A percentile compares a stretch with the other conserved stretches of the same genome.
Evolutionary conservation across 2,329 filamentous ascomycete species (phyloP).

Genomic region (Penicillium sclerotiorum): DNA sequence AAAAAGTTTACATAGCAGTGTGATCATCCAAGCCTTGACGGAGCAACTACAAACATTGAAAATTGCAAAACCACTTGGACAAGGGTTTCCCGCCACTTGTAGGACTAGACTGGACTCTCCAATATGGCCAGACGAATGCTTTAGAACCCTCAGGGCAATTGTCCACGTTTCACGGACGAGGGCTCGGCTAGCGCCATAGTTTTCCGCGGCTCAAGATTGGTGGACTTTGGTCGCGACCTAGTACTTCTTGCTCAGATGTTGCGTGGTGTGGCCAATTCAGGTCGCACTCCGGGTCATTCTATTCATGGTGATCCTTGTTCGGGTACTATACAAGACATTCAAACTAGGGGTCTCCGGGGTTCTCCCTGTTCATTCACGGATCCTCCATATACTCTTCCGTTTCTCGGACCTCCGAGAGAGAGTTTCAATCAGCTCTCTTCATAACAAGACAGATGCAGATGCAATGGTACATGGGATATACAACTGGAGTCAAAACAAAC

Average conservation of each 20-base stretch:
- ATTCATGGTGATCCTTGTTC: slow-evolving; percentile 18
- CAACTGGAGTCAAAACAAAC: slow-evolving; percentile 2
- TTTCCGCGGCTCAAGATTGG: not conserved
- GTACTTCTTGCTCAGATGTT: not conserved
- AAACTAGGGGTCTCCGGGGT: not conserved
- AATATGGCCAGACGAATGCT: too few species aligned
- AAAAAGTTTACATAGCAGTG: too few species aligned
- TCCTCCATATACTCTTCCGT: too few species aligned
- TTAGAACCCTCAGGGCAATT: not conserved
- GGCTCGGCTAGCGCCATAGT: slow-evolving; percentile 11
- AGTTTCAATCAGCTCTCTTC: too few species aligned
- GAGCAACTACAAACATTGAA: too few species aligned
- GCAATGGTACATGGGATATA: slow-evolving; percentile 9
- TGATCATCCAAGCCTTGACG: too few species aligned
- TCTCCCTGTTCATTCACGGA: not conserved
- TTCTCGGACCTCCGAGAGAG: too few species aligned
- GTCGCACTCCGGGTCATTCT: slow-evolving; percentile 15
- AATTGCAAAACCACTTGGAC: too few species aligned
- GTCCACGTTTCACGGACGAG: slow-evolving; percentile 18
- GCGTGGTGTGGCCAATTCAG: slow-evolving; percentile 13
- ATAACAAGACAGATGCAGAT: slow-evolving; percentile 5
- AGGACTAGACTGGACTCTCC: too few species aligned
- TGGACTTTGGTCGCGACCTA: not conserved
- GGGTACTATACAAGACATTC: slow-evolving; percentile 16
- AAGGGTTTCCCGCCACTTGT: too few species aligned